phyloP scores from a whole-genome alignment of 441 rosid species.

The California macrophylla region DNA sequence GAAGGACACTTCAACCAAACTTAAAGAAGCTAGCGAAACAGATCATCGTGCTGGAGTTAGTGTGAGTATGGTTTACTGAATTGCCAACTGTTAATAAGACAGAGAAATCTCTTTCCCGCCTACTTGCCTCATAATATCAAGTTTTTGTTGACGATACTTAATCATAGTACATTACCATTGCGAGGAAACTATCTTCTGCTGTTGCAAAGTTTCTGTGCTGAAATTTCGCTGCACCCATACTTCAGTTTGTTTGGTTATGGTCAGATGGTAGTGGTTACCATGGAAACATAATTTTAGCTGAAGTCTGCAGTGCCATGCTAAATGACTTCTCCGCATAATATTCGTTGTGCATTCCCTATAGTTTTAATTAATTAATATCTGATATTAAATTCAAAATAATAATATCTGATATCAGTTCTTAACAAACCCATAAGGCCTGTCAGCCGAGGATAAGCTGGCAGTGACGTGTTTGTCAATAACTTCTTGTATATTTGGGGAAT shows the following conservation, averaged over 20 bases:
- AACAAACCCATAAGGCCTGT: not conserved
- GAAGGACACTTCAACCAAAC: constrained; percentile 16
- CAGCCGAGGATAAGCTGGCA: not conserved
- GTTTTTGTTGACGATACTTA: not conserved
- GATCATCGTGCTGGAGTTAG: constrained; percentile 35
- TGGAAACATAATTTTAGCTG: not conserved
- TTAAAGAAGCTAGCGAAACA: constrained; percentile 16
- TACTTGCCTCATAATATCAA: not conserved
- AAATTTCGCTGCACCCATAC: not conserved
- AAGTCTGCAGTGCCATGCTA: not conserved
- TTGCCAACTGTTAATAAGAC: not conserved
- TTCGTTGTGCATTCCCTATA: not conserved
- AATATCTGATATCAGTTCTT: too few relatives aligned
- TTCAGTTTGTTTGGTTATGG: not conserved
- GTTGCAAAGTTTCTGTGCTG: not conserved
- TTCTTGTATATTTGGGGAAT: not conserved
- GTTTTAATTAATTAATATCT: not conserved
- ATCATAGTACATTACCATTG: not conserved
- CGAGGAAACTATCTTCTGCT: not conserved
- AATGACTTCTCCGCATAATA: not conserved
- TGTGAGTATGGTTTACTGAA: constrained; percentile 19
- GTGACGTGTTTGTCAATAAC: not conserved
- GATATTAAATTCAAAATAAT: too few relatives aligned
- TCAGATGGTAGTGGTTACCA: not conserved
- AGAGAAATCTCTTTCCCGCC: not conserved